Evolutionary conservation across 768 basidiomycete species (phyloP), one percentile per base, ranked within the genome.

Genomic region (Botryobasidium botryosum): DNA sequence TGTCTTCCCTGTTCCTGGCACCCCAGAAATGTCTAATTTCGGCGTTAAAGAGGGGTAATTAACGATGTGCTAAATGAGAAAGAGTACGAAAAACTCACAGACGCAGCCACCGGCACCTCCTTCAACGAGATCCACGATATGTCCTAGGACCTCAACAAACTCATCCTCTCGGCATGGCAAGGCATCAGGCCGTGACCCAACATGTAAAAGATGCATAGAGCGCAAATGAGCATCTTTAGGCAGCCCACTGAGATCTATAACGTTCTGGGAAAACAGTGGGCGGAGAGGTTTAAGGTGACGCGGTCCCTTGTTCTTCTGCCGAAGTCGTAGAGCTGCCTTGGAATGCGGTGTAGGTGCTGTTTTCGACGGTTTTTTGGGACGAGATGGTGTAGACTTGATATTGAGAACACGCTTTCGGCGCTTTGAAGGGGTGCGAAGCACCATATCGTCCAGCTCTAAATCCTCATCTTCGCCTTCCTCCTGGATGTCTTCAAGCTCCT

Each of bases 1-100:
- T 1, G 94, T 99, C 63, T 97, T 99, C 6, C 94, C 92, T 2
- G 92, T 97, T 5, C 94, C 92, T n/a, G 92, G 94, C 5, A 96
- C 88, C 6, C 94, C 92, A 5, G 91, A 90, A 39, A 97, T 94
- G 61, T 97, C 91, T 96, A 44, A 23, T n/a, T n/a, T n/a, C n/a
- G 5, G 13, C 38, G 25, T 10, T 21, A 18, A 40, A 27, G 13
- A 35, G 40, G 25, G 47, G n/a, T n/a, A 23, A n/a, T 26, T 40
- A 3, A 18, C 37, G n/a, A 28, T 7, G 25, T 17, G 24, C 21
- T 5, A 18, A 37, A 18, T 25, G 17, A 25, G 7, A 18, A 36
- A 10, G 6, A 28, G 41, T 52, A 21, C 51, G 35, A 3, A 35
- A 36, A 44, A 13, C 87, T 57, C 55, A 92, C 91, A 97, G 42